Conservation (phyloP, 129 eudicot species). For the Cynara cardunculus region DNA sequence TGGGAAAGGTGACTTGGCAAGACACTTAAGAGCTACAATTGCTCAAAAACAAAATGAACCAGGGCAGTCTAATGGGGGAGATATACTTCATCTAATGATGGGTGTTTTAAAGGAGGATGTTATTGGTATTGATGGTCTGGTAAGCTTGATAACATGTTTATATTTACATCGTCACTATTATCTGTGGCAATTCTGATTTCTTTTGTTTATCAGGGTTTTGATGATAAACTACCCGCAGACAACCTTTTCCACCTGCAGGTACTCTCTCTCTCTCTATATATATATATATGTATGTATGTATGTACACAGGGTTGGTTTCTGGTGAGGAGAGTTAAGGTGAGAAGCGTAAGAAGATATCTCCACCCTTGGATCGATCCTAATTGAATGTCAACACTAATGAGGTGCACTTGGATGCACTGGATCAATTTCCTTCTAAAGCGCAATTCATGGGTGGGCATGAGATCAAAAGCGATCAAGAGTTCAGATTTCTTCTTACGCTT, state of each 20-base stretch:
- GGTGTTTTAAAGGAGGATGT: constrained; percentile 85
- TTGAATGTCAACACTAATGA: too few relatives aligned
- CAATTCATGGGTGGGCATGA: too few relatives aligned
- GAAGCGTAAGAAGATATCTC: too few relatives aligned
- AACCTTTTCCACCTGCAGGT: constrained; percentile 89
- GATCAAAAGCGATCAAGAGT: too few relatives aligned
- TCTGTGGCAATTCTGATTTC: neutral
- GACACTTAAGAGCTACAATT: constrained; percentile 81
- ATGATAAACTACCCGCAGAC: constrained; percentile 88
- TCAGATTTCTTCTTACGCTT: too few relatives aligned
- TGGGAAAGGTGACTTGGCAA: constrained; percentile 74
- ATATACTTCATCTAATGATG: constrained; percentile 80
- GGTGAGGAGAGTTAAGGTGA: too few relatives aligned
- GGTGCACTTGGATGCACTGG: too few relatives aligned
- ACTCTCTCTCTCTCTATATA: neutral
- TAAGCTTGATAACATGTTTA: constrained; percentile 30
- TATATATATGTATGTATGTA: too few relatives aligned
- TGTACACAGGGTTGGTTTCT: too few relatives aligned
- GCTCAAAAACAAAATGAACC: constrained; percentile 81
- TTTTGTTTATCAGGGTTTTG: constrained; percentile 62
- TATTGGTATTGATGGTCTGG: constrained; percentile 78
- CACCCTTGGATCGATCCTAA: too few relatives aligned
- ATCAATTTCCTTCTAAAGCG: too few relatives aligned
- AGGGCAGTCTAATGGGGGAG: constrained; percentile 68
- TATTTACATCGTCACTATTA: constrained; percentile 16